Conservation (phyloP, 2,329 filamentous ascomycete species). For the Trichoderma gracile region DNA sequence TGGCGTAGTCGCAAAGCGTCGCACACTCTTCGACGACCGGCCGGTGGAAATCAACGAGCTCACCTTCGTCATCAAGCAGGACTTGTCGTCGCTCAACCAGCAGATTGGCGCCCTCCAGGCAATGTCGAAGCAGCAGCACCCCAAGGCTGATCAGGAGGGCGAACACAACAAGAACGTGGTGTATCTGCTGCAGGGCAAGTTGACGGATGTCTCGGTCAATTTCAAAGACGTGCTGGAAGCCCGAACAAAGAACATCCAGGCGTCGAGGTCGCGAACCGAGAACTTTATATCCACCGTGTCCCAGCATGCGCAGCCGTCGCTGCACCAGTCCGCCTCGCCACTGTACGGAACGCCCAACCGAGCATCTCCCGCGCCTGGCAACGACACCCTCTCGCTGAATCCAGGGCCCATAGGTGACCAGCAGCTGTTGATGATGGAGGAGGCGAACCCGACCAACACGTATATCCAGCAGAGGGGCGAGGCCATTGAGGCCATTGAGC, state of each 20-base stretch:
- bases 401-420: constrained; percentile 67
- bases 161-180: constrained; percentile 99
- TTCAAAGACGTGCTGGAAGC: constrained; percentile 98
- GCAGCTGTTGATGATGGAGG: constrained; percentile 88
- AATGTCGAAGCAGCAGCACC: constrained; percentile 75
- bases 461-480: constrained; percentile 94
- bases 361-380: constrained; percentile 64
- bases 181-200: constrained; percentile 83
- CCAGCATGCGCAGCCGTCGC: constrained; percentile 67
- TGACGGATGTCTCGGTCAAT: constrained; percentile 89
- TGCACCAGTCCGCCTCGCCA: constrained; percentile 77
- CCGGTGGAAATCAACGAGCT: constrained; percentile 96
- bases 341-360: constrained; percentile 78
- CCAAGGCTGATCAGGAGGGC: constrained; percentile 75
- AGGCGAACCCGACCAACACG: constrained; percentile 79
- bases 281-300: constrained; percentile 94
- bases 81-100: constrained; percentile 78
- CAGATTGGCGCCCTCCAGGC: constrained; percentile 83
- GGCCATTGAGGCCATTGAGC: constrained; percentile 94
- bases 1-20: constrained; percentile 77
- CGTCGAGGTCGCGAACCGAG: constrained; percentile 85
- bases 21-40: constrained; percentile 95
- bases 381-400: constrained; percentile 80
- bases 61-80: constrained; percentile 97
- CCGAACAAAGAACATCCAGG: constrained; percentile 96